These are phyloP conservation scores for Thalia dealbata DNA, from an alignment of 176 grass and related monocot genomes.

Conservation along the genomic window DNA sequence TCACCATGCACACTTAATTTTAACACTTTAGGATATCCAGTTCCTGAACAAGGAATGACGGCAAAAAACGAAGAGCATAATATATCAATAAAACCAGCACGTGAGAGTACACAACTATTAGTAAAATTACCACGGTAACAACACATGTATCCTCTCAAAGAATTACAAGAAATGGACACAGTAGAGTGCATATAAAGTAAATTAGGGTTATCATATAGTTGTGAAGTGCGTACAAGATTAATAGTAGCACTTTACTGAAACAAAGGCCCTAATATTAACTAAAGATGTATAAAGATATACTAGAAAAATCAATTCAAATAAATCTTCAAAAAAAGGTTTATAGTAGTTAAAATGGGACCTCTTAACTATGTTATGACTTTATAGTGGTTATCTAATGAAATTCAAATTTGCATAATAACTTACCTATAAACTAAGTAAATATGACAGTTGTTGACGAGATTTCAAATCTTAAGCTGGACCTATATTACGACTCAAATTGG, in stretches of 20 bases:
- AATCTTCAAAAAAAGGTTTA: too few relatives aligned
- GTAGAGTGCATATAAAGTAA: neutral
- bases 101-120: neutral
- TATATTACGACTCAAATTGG: too few relatives aligned
- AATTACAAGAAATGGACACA: neutral
- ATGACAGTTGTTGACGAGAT: too few relatives aligned
- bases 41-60: slow-evolving; percentile 43
- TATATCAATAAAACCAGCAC: neutral
- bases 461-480: too few relatives aligned
- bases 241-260: neutral
- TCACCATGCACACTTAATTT: slow-evolving; percentile 64
- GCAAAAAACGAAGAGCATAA: too few relatives aligned
- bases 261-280: neutral
- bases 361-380: neutral
- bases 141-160: neutral
- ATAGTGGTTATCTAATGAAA: neutral
- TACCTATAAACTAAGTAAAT: neutral
- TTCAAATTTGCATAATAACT: neutral
- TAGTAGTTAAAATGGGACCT: neutral
- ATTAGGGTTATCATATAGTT: neutral
- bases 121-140: neutral
- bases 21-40: slow-evolving; percentile 90
- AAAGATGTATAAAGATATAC: neutral
- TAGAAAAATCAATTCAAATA: neutral
- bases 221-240: neutral